Base-by-base conservation (phyloP, 2,329 filamentous ascomycete species). In the Calonectria ilicicola region DNA sequence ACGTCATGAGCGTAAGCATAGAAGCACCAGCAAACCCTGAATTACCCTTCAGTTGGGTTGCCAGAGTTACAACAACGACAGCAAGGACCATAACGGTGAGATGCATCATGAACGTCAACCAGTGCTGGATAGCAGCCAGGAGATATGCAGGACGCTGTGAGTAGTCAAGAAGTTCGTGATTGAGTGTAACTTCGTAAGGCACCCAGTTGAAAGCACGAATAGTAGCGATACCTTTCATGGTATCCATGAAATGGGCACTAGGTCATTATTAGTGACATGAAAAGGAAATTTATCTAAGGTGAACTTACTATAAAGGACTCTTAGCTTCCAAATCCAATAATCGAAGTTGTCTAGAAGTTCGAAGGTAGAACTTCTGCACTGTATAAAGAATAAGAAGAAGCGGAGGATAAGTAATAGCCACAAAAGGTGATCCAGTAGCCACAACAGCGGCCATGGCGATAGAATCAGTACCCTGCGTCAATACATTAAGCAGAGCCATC, bases 91-190 rank as follows among this genome's bases (percentile, higher is more conserved):
- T 86, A 0, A 90, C 87, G 0, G 90, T 77, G 4, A 90, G 73
- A 62, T 89, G 84, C 2, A 92, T 81, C 0, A 86, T 85, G 0
- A 92, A 83, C 0, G 79, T 84, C 0, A 92, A 84, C 90, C 90
- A 92, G 47, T 87, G 85, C 77, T 92, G 91, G 35, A 92, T 87
- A 76, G 88, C 87, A 51, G 85, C 86, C 2, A 92, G 83, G 0
- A 91, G 84, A 75, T 92, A 92, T 3, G 87, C 88, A 1, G 91
- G 90, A 9, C 86, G 81, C 71, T 92, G 90, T 0, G 89, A 91
- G 2, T 80, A 83, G 75, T 92, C 86, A 2, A 92, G 81, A 0
- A 91, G 84, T 27, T 68, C 51, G 1, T 75, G 66, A 21, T 63
- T 42, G 2, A 63, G 40, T 40, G 23, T 29, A 5, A 63, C 23